Percentiles rank a stretch among this genome's conserved stretches.
These are phyloP conservation scores for Juncus inflexus DNA, from an alignment of 176 grass and related monocot species.

Conservation along the genomic window DNA sequence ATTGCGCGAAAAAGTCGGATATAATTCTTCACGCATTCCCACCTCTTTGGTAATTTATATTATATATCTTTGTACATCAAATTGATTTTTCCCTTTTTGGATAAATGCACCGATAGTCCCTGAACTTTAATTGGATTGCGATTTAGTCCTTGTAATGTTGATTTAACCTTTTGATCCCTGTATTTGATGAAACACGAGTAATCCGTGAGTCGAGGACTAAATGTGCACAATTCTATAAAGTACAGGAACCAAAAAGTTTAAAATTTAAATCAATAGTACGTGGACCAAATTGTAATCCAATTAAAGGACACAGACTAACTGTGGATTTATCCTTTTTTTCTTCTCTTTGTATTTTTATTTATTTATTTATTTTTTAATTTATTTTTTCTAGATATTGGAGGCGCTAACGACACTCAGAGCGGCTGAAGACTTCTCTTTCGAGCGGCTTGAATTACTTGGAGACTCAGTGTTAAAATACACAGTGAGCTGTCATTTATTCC, in stretches of 20 bases:
- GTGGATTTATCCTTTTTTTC: too few species aligned
- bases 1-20: conserved; percentile 69
- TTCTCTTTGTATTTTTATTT: too few species aligned
- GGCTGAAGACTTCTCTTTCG: conserved; percentile 92
- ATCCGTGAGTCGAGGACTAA: not conserved
- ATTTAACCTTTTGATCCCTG: too few species aligned
- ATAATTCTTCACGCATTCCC: conserved; percentile 43
- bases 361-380: too few species aligned
- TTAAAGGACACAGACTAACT: too few species aligned
- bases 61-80: conserved; percentile 23
- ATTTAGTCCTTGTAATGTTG: too few species aligned
- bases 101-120: not conserved
- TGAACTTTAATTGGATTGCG: too few species aligned
- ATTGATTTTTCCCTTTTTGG: too few species aligned
- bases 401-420: conserved; percentile 72
- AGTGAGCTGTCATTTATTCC: conserved; percentile 64
- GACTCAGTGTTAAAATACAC: conserved; percentile 87
- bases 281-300: too few species aligned
- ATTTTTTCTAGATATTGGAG: conserved; percentile 67
- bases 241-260: too few species aligned
- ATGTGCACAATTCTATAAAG: too few species aligned
- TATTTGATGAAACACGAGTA: not conserved
- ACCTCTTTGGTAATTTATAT: conserved; percentile 55
- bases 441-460: conserved; percentile 80
- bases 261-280: too few species aligned